Base-by-base conservation (phyloP, 495 filamentous ascomycete genomes). In the Hypoxylon fragiforme region DNA sequence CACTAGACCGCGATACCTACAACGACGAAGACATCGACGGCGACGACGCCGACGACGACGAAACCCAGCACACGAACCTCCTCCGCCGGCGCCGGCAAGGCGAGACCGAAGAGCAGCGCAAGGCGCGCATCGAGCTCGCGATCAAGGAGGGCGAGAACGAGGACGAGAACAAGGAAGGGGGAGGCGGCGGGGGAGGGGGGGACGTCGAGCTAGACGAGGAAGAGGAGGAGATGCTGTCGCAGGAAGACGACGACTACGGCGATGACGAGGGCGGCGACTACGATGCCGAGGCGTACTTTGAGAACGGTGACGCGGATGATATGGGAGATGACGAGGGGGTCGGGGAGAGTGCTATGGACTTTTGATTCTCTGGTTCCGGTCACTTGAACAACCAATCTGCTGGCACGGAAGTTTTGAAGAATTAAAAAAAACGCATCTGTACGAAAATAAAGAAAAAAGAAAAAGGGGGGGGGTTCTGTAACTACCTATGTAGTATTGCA, bases 211-310 rank as follows among this genome's bases (percentile, higher is more conserved):
- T 69, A n/a, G n/a, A n/a, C 19, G 67, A 64, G 5, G 72, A 74
- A 9, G 75, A 76, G 3, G 73, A 75, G 24, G 78, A 77, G 34
- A 74, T 70, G 52, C 65, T 71, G 36, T 63, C 54, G 1, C 75
- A 70, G 21, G 68, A 65, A 19, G 71, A 73, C 0, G 77, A 77
- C 32, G 72, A 76, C 8, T 71, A 74, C 30, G 73, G 73, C 12
- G 64, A 71, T 35, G 77, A 76, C 34, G 76, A 79, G 21, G 78
- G 71, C 1, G 78, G 78, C 16, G 80, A 82, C 47, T 82, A 82
- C 61, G 74, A 81, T 44, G 80, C 73, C 5, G 80, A 82, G 61
- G 60, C 66, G 13, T 81, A 81, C 63, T 82, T 82, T 54, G 77
- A 79, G 19, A 71, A 66, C 30, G 75, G 77, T 18, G 73, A 76